Conservation (phyloP, 2,329 filamentous ascomycete genomes). For the Trichoderma sp. region DNA sequence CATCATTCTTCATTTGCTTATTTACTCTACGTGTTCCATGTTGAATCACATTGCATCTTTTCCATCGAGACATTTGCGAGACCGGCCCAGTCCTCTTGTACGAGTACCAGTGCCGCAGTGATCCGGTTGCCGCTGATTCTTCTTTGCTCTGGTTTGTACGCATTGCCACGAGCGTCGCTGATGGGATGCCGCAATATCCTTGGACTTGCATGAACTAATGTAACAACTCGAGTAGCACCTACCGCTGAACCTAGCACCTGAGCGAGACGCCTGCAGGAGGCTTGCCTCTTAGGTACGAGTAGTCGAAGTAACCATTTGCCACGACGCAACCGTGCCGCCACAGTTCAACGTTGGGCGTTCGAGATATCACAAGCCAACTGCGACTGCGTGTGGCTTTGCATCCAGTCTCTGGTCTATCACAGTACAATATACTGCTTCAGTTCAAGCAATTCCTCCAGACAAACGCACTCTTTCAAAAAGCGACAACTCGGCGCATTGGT, state of each 20-base stretch:
- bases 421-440: not conserved
- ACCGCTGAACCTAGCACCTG: conserved; percentile 6
- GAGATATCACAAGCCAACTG: not conserved
- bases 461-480: not conserved
- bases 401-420: not conserved
- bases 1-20: conserved; percentile 4
- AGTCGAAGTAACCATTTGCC: conserved; percentile 6
- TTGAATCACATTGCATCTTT: not conserved
- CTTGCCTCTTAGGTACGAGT: conserved; percentile 2
- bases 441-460: not conserved
- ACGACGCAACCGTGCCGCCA: conserved; percentile 3
- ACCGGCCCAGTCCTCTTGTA: not conserved
- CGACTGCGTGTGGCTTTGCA: conserved; percentile 2
- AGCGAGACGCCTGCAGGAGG: conserved; percentile 12
- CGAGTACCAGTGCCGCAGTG: not conserved
- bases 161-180: conserved; percentile 5
- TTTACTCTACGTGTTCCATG: conserved; percentile 6
- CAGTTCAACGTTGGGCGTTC: not conserved
- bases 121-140: not conserved
- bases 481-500: not conserved
- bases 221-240: conserved; percentile 16
- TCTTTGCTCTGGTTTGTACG: not conserved
- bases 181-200: conserved; percentile 15
- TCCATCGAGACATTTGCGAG: not conserved
- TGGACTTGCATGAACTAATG: conserved; percentile 22